Percentiles rank a stretch among this genome's conserved stretches.
phyloP scores from a whole-genome alignment of 768 basidiomycete species.

The Lactarius indigo region DNA sequence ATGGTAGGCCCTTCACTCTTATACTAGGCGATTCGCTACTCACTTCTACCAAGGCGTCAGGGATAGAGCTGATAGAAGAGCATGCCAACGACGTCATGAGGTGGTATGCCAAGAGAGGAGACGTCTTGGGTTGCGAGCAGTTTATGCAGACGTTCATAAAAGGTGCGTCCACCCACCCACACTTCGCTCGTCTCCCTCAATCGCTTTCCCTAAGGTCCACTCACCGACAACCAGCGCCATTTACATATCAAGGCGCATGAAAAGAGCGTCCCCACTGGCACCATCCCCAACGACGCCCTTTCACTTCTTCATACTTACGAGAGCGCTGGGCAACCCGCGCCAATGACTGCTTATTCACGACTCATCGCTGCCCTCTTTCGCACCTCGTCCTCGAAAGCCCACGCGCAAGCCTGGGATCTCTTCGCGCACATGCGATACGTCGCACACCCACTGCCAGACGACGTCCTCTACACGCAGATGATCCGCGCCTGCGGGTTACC shows the following conservation, averaged over 20 bases:
- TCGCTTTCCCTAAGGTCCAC: slow-evolving; percentile 29
- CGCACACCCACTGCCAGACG: slow-evolving; percentile 79
- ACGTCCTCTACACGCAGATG: slow-evolving; percentile 75
- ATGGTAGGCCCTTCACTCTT: slow-evolving; percentile 32
- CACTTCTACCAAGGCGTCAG: slow-evolving; percentile 4
- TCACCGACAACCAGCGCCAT: slow-evolving; percentile 58
- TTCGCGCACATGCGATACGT: slow-evolving; percentile 96
- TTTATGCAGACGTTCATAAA: slow-evolving; percentile 38
- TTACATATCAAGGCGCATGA: slow-evolving; percentile 71
- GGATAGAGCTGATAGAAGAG: slow-evolving; percentile 28
- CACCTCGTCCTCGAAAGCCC: slow-evolving; percentile 41
- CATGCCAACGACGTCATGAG: slow-evolving; percentile 29
- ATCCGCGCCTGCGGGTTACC: slow-evolving; percentile 77
- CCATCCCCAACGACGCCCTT: slow-evolving; percentile 61
- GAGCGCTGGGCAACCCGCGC: slow-evolving; percentile 52
- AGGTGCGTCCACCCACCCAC: slow-evolving; percentile 35
- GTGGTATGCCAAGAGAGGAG: slow-evolving; percentile 17
- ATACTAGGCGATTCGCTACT: background rate
- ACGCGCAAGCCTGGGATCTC: slow-evolving; percentile 88
- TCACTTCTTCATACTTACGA: slow-evolving; percentile 72
- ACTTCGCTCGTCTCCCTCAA: slow-evolving; percentile 1
- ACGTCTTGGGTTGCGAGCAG: slow-evolving; percentile 38
- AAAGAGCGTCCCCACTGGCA: slow-evolving; percentile 41
- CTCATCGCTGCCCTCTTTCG: slow-evolving; percentile 58
- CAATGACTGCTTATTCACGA: slow-evolving; percentile 71